A percentile compares a stretch with the other conserved stretches of the same genome.
Conservation (phyloP, 495 filamentous ascomycete species). For the Cercophora newfieldiana region DNA sequence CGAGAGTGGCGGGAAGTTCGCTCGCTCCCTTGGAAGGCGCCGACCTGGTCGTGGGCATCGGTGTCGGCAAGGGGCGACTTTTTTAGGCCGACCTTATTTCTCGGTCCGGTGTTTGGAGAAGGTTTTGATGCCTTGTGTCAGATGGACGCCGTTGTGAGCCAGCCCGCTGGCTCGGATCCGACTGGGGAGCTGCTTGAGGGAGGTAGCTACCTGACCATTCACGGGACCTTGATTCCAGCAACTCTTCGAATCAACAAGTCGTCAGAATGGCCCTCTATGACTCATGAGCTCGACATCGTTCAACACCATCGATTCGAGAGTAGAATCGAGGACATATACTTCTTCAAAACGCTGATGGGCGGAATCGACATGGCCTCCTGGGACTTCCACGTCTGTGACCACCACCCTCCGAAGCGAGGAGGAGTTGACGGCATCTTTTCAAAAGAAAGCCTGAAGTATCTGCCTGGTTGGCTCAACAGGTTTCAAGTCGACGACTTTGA, state of each 20-base stretch:
- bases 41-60: background rate
- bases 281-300: background rate
- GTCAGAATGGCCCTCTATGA: background rate
- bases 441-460: background rate
- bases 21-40: background rate
- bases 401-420: background rate
- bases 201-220: conserved; percentile 1
- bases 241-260: background rate
- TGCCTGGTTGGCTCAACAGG: background rate
- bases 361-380: background rate
- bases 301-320: background rate
- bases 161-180: background rate
- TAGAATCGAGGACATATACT: background rate
- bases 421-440: background rate
- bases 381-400: background rate
- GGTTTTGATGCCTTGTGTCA: background rate
- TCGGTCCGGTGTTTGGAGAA: background rate
- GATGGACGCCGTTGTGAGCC: background rate
- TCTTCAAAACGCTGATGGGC: background rate
- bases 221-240: background rate
- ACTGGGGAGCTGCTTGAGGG: background rate
- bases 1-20: background rate
- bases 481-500: background rate
- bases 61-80: background rate
- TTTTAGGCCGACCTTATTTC: background rate